A percentile compares a stretch with the other conserved stretches of the same genome.
These are phyloP conservation scores for Saussurea involucrata DNA, from an alignment of 129 eudicot genomes.

Conservation along the genomic window DNA sequence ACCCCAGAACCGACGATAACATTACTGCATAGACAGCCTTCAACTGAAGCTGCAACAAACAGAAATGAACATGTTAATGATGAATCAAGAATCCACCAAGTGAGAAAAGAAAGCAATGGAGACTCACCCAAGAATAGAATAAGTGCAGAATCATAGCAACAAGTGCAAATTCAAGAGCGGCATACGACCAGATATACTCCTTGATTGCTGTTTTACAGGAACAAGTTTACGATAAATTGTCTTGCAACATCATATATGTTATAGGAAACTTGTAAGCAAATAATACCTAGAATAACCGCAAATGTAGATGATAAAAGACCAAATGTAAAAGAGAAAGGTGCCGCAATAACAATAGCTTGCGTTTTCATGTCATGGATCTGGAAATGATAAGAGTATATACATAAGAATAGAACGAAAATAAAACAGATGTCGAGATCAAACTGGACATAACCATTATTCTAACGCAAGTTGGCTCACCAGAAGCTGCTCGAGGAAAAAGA, in stretches of 20 bases:
- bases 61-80: constrained; percentile 7
- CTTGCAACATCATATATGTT: not conserved
- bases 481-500: constrained; percentile 91
- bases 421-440: too few species aligned
- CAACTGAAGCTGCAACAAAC: constrained; percentile 63
- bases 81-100: constrained; percentile 46
- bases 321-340: constrained; percentile 80
- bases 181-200: constrained; percentile 89
- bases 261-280: not conserved
- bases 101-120: constrained; percentile 39
- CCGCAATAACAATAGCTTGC: constrained; percentile 74
- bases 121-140: constrained; percentile 67
- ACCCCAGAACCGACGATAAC: constrained; percentile 61
- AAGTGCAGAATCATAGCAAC: constrained; percentile 67
- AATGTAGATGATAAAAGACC: constrained; percentile 64
- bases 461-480: constrained; percentile 46
- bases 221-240: constrained; percentile 8
- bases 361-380: constrained; percentile 64
- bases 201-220: constrained; percentile 59
- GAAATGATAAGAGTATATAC: not conserved
- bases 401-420: not conserved
- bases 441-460: not conserved
- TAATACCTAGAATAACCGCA: constrained; percentile 64
- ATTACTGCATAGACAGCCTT: constrained; percentile 63
- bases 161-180: constrained; percentile 89